Evolutionary conservation across 345 rosid genomes (phyloP).

Genomic region (Kandelia obovata): DNA sequence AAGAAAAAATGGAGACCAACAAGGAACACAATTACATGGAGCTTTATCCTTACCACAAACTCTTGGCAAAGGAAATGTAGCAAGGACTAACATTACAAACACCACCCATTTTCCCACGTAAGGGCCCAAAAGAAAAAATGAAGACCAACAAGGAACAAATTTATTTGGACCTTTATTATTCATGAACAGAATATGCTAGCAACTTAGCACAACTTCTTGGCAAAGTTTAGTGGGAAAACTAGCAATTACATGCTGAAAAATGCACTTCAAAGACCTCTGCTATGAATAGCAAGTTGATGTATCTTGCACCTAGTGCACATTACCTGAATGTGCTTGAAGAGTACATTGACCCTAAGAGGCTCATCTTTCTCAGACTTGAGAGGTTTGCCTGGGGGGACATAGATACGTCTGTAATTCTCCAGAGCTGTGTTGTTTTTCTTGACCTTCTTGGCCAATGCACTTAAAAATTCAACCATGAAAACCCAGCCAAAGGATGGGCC

Average conservation of each 20-base stretch:
- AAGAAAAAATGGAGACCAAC: neutral
- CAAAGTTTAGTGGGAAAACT: neutral
- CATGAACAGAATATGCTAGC: neutral
- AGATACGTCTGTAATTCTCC: slow-evolving; percentile 61
- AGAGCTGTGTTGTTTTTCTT: slow-evolving; percentile 55
- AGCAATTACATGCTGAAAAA: neutral
- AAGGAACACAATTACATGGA: neutral
- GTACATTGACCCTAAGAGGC: slow-evolving; percentile 59
- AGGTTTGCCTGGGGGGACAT: slow-evolving; percentile 56
- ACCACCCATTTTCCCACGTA: too few species aligned
- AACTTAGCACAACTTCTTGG: neutral
- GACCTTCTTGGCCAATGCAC: slow-evolving; percentile 58
- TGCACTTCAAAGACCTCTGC: neutral
- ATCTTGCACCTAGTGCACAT: neutral
- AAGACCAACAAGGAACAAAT: neutral
- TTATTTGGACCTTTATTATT: neutral
- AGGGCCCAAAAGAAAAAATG: neutral
- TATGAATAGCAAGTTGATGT: neutral
- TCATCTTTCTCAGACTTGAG: slow-evolving; percentile 45
- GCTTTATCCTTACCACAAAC: neutral
- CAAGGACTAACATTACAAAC: too few species aligned
- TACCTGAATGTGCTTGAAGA: slow-evolving; percentile 78
- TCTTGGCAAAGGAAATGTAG: neutral
- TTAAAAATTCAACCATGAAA: slow-evolving; percentile 63
- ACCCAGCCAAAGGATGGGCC: slow-evolving; percentile 81